Percentiles rank a stretch among this genome's conserved stretches.
phyloP scores from a whole-genome alignment of 768 basidiomycete genomes.

The Auriscalpium vulgare region DNA sequence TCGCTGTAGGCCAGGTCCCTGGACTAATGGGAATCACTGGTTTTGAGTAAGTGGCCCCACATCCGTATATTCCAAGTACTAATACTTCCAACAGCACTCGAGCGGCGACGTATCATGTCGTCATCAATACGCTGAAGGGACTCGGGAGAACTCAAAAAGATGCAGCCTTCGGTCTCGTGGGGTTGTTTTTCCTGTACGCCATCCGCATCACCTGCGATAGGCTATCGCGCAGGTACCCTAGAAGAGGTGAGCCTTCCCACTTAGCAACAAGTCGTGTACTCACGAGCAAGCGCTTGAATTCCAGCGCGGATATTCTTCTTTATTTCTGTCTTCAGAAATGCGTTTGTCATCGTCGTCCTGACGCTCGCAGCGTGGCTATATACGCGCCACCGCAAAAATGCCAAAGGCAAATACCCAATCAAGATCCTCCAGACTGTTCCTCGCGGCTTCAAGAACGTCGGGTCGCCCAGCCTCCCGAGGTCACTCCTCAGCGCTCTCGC shows the following conservation, averaged over 20 bases:
- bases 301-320: constrained; percentile 71
- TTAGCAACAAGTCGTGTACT: neutral
- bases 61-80: constrained; percentile 2
- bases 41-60: constrained; percentile 53
- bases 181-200: constrained; percentile 59
- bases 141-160: constrained; percentile 65
- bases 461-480: constrained; percentile 36
- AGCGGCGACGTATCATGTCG: constrained; percentile 74
- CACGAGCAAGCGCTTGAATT: neutral
- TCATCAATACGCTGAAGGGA: constrained; percentile 89
- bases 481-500: constrained; percentile 60
- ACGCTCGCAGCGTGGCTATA: constrained; percentile 86
- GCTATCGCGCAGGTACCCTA: constrained; percentile 52
- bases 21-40: constrained; percentile 82
- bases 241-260: constrained; percentile 35
- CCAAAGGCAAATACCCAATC: constrained; percentile 70
- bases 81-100: constrained; percentile 51
- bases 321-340: constrained; percentile 67
- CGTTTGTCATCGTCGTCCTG: constrained; percentile 82
- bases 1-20: constrained; percentile 82
- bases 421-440: constrained; percentile 80
- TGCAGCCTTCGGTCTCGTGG: constrained; percentile 84
- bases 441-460: constrained; percentile 65
- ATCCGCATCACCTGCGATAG: constrained; percentile 53
- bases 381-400: constrained; percentile 50